Evolutionary conservation across 352 stramenopile species (phyloP).

Genomic region (Blastocystis sp.): DNA sequence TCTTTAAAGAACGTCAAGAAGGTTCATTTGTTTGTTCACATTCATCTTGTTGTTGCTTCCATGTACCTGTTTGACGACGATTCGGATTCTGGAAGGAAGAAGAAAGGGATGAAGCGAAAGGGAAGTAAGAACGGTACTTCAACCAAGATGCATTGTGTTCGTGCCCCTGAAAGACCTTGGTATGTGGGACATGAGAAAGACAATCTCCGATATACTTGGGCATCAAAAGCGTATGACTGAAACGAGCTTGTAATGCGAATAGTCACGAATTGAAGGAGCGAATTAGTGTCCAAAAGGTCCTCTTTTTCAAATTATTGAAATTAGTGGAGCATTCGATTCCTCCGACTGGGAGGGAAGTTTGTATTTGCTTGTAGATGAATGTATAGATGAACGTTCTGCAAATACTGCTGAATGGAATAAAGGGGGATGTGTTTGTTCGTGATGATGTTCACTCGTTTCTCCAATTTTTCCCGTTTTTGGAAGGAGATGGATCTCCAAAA

Average conservation of each 20-base stretch:
- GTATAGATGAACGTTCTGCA: neutral
- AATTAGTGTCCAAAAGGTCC: constrained; percentile 10
- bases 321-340: neutral
- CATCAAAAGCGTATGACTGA: neutral
- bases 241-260: neutral
- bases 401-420: neutral
- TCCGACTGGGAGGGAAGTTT: neutral
- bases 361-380: neutral
- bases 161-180: neutral
- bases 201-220: constrained; percentile 40
- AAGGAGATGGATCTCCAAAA: neutral
- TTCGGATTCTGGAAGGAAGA: neutral
- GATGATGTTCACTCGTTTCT: neutral
- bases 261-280: constrained; percentile 48
- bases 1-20: constrained; percentile 51
- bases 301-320: constrained; percentile 35
- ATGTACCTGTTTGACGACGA: constrained; percentile 7
- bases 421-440: neutral
- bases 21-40: constrained; percentile 31
- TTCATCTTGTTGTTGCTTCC: neutral
- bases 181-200: neutral
- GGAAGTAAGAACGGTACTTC: neutral
- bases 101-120: neutral
- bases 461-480: neutral
- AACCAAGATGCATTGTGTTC: neutral